Base-by-base conservation (phyloP, 495 filamentous ascomycete species). In the Penicillium longicatenatum region DNA sequence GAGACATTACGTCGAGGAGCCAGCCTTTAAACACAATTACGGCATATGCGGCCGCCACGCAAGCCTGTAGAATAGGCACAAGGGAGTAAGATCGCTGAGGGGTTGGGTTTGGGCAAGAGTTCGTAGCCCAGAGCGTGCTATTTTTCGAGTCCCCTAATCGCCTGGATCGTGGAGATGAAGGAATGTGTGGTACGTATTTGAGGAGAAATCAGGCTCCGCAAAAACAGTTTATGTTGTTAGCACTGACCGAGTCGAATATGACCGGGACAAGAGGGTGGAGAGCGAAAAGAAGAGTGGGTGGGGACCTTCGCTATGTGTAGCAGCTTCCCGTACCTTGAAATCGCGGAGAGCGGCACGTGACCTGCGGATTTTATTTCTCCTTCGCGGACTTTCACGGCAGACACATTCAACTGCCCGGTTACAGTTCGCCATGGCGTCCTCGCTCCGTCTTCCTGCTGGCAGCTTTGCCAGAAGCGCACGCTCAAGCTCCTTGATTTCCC, bases 1-100 rank as follows among this genome's bases (percentile, higher is more conserved):
- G 70, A 70, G 61, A 62, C 75, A 75, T 76, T 71, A 70, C 71
- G 70, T 68, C 61, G 70, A 74, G 67, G 70, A 78, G 75, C 75
- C 75, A 78, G 75, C 68, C 72, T 78, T 76, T 64, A 58, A 55
- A 57, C 54, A 51, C 53, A 60, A 52, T 60, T 60, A 65, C 73
- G 73, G 75, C 73, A 70, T 72, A 73, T 72, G 70, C 70, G 65
- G 72, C 72, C 72, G 72, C 63, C 63, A 55, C 65, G 71, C 67
- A 70, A 60, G 43, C 39, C 19, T 29, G 35, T 48, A 52, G 48
- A 58, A 60, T 14, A 45, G 37, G 35, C 24, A 26, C 46, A 19
- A 16, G 47, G 8, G 29, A 31, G 26, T 16, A 29, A 17, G 14
- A 20, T 31, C 26, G 33, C 16, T 20, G 43, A 39, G 52, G 6